phyloP scores from a whole-genome alignment of 371 early-diverging fungal genomes.

The Apophysomyces elegans region DNA sequence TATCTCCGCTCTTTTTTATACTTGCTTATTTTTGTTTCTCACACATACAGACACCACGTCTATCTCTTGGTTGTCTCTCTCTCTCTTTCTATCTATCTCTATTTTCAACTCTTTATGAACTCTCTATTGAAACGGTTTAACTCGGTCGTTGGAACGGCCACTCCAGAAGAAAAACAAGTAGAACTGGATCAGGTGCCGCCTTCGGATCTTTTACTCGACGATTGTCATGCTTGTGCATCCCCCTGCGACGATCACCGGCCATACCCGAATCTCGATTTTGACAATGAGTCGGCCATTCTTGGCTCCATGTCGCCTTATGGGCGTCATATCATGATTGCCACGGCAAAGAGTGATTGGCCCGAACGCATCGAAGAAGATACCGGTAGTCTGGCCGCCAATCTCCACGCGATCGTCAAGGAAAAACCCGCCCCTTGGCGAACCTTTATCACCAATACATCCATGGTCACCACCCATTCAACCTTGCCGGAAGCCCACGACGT shows the following conservation, averaged over 20 bases:
- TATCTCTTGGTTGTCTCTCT: neutral
- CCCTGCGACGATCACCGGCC: slow-evolving; percentile 59
- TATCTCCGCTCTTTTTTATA: neutral
- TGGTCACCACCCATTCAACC: slow-evolving; percentile 27
- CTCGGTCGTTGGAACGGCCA: neutral
- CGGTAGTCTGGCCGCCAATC: slow-evolving; percentile 37
- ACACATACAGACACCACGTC: neutral
- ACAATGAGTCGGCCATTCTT: slow-evolving; percentile 50
- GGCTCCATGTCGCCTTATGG: slow-evolving; percentile 69
- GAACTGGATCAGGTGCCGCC: slow-evolving; percentile 11
- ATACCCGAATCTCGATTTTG: slow-evolving; percentile 71
- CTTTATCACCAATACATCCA: slow-evolving; percentile 37
- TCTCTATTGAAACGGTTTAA: slow-evolving; percentile 2
- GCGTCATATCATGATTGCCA: slow-evolving; percentile 67
- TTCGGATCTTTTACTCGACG: slow-evolving; percentile 17
- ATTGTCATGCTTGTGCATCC: slow-evolving; percentile 46
- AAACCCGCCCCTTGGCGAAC: slow-evolving; percentile 26
- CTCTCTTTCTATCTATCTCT: neutral
- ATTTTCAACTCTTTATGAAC: neutral
- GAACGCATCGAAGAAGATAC: slow-evolving; percentile 53
- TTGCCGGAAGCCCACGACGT: slow-evolving; percentile 33
- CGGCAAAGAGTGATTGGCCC: slow-evolving; percentile 63
- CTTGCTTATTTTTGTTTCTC: too few species aligned
- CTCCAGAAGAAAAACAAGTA: slow-evolving; percentile 2
- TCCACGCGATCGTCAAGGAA: slow-evolving; percentile 13